Percentiles rank a stretch among this genome's conserved stretches.
These are phyloP conservation scores for Penicillium waksmanii DNA, from an alignment of 495 filamentous ascomycete genomes.

Conservation along the genomic window DNA sequence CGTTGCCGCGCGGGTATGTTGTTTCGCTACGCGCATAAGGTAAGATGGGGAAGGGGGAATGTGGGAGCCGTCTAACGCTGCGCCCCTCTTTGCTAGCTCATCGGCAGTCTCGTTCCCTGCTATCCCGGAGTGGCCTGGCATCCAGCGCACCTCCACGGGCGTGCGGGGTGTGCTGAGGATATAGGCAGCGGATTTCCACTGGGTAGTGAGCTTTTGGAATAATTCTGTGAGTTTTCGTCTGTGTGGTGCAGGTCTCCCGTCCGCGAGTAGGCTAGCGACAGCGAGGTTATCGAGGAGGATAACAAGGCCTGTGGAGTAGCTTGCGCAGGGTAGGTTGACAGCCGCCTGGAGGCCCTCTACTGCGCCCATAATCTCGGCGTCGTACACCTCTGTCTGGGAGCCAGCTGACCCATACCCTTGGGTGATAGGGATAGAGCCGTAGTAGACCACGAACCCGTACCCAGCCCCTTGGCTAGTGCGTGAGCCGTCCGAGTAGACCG, in stretches of 20 bases:
- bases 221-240: conserved; percentile 1
- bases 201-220: conserved; percentile 4
- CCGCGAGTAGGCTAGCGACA: conserved; percentile 4
- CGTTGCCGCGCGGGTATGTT: conserved; percentile 4
- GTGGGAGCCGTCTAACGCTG: conserved; percentile 5
- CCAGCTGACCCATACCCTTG: conserved; percentile 4
- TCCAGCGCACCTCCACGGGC: conserved; percentile 4
- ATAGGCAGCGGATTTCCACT: neutral
- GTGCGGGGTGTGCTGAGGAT: conserved; percentile 6
- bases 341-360: conserved; percentile 4
- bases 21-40: conserved; percentile 1
- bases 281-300: conserved; percentile 4
- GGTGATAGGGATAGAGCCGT: conserved; percentile 8
- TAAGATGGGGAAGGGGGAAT: conserved; percentile 3
- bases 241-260: conserved; percentile 3
- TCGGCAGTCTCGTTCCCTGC: conserved; percentile 6
- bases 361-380: conserved; percentile 6
- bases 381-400: conserved; percentile 5
- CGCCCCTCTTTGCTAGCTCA: conserved; percentile 4
- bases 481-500: conserved; percentile 6
- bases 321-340: conserved; percentile 5
- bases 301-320: conserved; percentile 4
- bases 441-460: conserved; percentile 6
- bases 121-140: conserved; percentile 6
- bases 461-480: conserved; percentile 5